A percentile compares a stretch with the other conserved stretches of the same genome.
These are phyloP conservation scores for Parasitella parasitica DNA, from an alignment of 371 early-diverging fungal species.

Conservation along the genomic window DNA sequence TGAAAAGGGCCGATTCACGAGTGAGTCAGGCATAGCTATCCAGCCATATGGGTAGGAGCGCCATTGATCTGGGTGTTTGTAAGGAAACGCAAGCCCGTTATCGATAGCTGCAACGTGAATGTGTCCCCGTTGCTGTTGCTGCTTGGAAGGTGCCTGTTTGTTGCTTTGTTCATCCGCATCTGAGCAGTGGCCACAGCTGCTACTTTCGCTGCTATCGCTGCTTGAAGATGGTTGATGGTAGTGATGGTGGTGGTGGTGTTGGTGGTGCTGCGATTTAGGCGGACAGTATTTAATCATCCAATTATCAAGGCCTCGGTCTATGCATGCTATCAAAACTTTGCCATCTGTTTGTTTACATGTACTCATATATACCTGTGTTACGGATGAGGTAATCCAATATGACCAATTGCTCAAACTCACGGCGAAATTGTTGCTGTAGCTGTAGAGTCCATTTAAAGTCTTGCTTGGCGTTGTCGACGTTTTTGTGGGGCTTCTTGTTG, in stretches of 20 bases:
- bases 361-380: constrained; percentile 69
- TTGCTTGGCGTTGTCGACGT: neutral
- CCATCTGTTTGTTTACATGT: neutral
- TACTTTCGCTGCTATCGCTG: constrained; percentile 15
- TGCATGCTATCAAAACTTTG: neutral
- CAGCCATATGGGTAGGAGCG: constrained; percentile 90
- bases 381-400: constrained; percentile 88
- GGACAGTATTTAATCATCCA: constrained; percentile 84
- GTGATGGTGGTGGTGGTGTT: neutral
- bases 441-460: constrained; percentile 63
- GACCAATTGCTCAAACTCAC: constrained; percentile 82
- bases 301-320: constrained; percentile 85
- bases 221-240: neutral
- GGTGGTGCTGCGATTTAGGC: neutral
- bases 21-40: constrained; percentile 67
- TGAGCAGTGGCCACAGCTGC: neutral
- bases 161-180: constrained; percentile 14
- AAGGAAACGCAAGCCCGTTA: constrained; percentile 91
- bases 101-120: constrained; percentile 86
- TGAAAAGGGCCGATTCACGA: constrained; percentile 69
- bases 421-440: constrained; percentile 70
- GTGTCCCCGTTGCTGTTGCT: constrained; percentile 36
- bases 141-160: neutral
- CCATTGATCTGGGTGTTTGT: constrained; percentile 90
- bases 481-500: neutral